phyloP scores from a whole-genome alignment of 495 filamentous ascomycete genomes.

The Cetradonia linearis region DNA sequence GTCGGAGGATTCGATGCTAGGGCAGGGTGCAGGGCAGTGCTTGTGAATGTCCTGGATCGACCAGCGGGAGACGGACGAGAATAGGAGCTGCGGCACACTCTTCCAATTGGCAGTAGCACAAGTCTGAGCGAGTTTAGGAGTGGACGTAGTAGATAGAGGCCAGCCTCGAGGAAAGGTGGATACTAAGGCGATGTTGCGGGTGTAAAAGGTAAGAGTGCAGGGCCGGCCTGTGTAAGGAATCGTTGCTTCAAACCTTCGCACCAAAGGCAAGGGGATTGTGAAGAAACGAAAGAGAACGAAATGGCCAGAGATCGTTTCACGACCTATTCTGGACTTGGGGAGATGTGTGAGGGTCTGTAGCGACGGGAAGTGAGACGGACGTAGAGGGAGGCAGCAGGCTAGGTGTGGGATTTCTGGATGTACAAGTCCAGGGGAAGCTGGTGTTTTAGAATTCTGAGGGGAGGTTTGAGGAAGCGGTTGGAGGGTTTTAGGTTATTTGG shows the following conservation, averaged over 20 bases:
- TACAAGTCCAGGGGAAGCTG: constrained; percentile 12
- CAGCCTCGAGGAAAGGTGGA: constrained; percentile 11
- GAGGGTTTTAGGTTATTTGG: constrained; percentile 10
- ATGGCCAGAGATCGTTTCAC: constrained; percentile 10
- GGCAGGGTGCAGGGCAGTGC: constrained; percentile 8
- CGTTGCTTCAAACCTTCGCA: constrained; percentile 15
- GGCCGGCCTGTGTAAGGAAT: constrained; percentile 12
- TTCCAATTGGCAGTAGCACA: constrained; percentile 4
- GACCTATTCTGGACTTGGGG: not conserved
- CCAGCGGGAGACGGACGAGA: constrained; percentile 2
- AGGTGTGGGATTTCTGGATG: constrained; percentile 8
- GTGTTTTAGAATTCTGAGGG: constrained; percentile 11
- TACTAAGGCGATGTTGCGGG: not conserved
- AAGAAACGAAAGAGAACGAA: constrained; percentile 5
- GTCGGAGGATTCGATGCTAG: constrained; percentile 2
- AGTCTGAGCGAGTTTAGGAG: constrained; percentile 13
- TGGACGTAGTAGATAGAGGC: constrained; percentile 2
- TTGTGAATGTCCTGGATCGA: constrained; percentile 9
- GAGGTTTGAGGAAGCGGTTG: constrained; percentile 13
- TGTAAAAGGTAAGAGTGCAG: constrained; percentile 7
- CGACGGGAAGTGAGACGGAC: constrained; percentile 17
- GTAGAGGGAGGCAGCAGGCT: constrained; percentile 1
- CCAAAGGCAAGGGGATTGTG: not conserved
- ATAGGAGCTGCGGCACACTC: constrained; percentile 2
- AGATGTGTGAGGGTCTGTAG: constrained; percentile 13